Conservation (phyloP, 257 asterid species). For the Echium plantagineum region DNA sequence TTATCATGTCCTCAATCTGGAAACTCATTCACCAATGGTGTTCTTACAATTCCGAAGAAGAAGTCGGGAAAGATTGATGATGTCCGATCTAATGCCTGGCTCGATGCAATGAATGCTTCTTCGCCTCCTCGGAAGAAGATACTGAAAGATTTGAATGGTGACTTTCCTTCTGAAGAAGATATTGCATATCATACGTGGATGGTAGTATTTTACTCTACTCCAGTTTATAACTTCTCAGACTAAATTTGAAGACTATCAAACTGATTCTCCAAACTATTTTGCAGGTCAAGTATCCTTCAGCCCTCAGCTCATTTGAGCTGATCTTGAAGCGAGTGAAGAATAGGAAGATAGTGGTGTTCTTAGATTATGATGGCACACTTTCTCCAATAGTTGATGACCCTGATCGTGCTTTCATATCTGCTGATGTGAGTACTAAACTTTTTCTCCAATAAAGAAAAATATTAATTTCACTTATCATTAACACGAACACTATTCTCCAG, state of each 20-base stretch:
- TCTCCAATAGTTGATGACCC: conserved; percentile 21
- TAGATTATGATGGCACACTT: conserved; percentile 20
- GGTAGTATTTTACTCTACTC: conserved; percentile 20
- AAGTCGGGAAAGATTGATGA: conserved; percentile 53
- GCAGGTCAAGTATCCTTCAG: conserved; percentile 11
- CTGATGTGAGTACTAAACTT: conserved; percentile 8
- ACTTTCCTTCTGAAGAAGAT: conserved; percentile 35
- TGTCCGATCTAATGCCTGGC: conserved; percentile 57
- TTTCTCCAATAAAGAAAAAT: not conserved
- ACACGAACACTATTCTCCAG: conserved; percentile 4
- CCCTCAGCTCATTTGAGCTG: conserved; percentile 14
- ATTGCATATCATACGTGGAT: conserved; percentile 43
- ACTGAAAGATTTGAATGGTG: conserved; percentile 25
- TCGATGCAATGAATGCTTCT: conserved; percentile 67
- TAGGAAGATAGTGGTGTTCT: conserved; percentile 13
- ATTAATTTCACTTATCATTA: not conserved
- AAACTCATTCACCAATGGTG: conserved; percentile 18
- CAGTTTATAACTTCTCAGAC: not conserved
- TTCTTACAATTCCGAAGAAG: conserved; percentile 26
- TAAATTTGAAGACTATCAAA: not conserved
- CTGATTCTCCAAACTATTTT: not conserved
- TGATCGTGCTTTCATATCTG: conserved; percentile 18
- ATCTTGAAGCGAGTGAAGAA: conserved; percentile 4
- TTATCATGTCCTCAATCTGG: conserved; percentile 31
- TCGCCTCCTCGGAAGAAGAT: conserved; percentile 55